phyloP scores from a whole-genome alignment of 2,329 filamentous ascomycete genomes.

The Diaporthe vexans region DNA sequence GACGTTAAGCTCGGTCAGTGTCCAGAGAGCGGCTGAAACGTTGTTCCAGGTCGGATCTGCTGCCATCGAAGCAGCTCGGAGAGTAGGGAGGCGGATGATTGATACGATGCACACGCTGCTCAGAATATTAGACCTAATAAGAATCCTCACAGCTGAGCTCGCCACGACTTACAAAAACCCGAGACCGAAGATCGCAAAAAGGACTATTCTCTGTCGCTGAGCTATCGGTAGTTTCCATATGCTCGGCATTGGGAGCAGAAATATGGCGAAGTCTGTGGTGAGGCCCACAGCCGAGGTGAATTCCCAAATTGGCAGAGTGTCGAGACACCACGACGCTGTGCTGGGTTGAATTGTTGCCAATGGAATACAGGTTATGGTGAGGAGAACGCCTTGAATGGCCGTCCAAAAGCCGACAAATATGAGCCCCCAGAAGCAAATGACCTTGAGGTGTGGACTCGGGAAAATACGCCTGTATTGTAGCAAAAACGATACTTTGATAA shows the following conservation, averaged over 20 bases:
- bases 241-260: conserved; percentile 47
- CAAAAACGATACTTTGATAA: conserved; percentile 52
- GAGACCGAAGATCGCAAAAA: conserved; percentile 49
- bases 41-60: conserved; percentile 51
- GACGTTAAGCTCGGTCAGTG: conserved; percentile 50
- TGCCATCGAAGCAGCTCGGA: conserved; percentile 47
- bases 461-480: conserved; percentile 53
- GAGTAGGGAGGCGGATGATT: conserved; percentile 51
- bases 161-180: conserved; percentile 50
- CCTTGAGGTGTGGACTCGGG: conserved; percentile 42
- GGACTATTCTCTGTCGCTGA: conserved; percentile 47
- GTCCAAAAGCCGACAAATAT: conserved; percentile 48
- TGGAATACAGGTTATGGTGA: conserved; percentile 49
- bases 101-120: conserved; percentile 52
- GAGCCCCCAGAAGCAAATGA: conserved; percentile 48
- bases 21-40: conserved; percentile 50
- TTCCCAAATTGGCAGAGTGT: conserved; percentile 51
- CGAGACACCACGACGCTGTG: conserved; percentile 47
- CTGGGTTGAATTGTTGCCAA: conserved; percentile 46
- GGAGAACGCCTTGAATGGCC: conserved; percentile 45
- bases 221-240: conserved; percentile 47
- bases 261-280: conserved; percentile 49
- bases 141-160: neutral
- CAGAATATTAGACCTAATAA: neutral
- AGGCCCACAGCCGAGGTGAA: conserved; percentile 49